Conservation (phyloP, 140 eudicot genomes). For the Flaveria floridana region DNA sequence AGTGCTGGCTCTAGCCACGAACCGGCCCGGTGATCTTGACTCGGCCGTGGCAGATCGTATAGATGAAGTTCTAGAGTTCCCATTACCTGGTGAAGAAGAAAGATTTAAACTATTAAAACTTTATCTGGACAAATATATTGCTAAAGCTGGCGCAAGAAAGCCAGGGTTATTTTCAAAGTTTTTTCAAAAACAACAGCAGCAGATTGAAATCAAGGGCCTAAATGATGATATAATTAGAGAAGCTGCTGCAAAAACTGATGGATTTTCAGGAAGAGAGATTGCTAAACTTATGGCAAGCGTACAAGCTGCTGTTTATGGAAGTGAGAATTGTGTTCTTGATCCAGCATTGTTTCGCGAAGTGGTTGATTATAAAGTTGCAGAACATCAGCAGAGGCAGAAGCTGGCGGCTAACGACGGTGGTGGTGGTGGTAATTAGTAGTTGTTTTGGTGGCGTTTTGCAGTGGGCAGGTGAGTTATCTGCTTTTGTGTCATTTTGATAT, state of each 20-base stretch:
- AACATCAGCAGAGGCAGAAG: slow-evolving; percentile 91
- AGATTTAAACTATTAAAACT: slow-evolving; percentile 83
- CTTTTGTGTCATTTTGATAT: slow-evolving; percentile 32
- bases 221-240: slow-evolving; percentile 63
- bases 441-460: slow-evolving; percentile 31
- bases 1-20: slow-evolving; percentile 93
- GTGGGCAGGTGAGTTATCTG: slow-evolving; percentile 36
- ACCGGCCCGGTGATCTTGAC: slow-evolving; percentile 97
- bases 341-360: slow-evolving; percentile 74
- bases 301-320: slow-evolving; percentile 97
- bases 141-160: slow-evolving; percentile 76
- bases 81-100: slow-evolving; percentile 93
- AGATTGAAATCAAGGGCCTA: slow-evolving; percentile 74
- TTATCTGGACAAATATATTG: slow-evolving; percentile 85
- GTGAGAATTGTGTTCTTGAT: slow-evolving; percentile 80
- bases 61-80: slow-evolving; percentile 95
- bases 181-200: slow-evolving; percentile 71
- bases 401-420: slow-evolving; percentile 46
- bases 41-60: slow-evolving; percentile 96
- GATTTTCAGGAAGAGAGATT: slow-evolving; percentile 93
- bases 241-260: slow-evolving; percentile 75
- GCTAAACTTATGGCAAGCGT: slow-evolving; percentile 98
- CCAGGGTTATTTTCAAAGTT: slow-evolving; percentile 59
- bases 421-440: slow-evolving; percentile 22
- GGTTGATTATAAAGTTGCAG: slow-evolving; percentile 92